A percentile compares a stretch with the other conserved stretches of the same genome.
Conservation (phyloP, 805 yeast species). For the Ogataea ganodermae region DNA sequence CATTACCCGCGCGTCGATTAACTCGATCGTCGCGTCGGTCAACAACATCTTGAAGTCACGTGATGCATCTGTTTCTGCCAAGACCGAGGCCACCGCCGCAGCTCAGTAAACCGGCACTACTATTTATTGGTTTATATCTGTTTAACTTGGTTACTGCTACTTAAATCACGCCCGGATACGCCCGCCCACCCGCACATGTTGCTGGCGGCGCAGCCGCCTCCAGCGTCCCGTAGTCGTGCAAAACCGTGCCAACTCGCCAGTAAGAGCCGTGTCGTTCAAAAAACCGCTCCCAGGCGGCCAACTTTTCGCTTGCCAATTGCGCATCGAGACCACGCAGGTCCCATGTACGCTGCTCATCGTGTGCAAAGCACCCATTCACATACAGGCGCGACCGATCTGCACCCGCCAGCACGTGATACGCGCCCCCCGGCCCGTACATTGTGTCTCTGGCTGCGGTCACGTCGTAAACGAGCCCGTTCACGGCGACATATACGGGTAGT, state of each 20-base stretch:
- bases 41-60: constrained; percentile 43
- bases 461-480: constrained; percentile 65
- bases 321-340: constrained; percentile 62
- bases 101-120: not conserved
- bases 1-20: constrained; percentile 81
- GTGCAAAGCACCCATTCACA: constrained; percentile 67
- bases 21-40: constrained; percentile 64
- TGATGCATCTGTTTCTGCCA: not conserved
- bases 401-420: constrained; percentile 60
- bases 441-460: constrained; percentile 49
- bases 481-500: constrained; percentile 58
- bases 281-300: constrained; percentile 55
- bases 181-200: constrained; percentile 38
- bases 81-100: not conserved
- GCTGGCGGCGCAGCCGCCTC: constrained; percentile 47
- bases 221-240: constrained; percentile 39
- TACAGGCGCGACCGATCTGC: constrained; percentile 68
- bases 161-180: constrained; percentile 11
- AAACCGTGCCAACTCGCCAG: constrained; percentile 63
- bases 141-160: not conserved
- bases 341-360: constrained; percentile 57
- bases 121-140: constrained; percentile 1
- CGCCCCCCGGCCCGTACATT: constrained; percentile 56
- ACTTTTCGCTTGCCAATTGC: constrained; percentile 39
- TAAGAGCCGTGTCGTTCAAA: constrained; percentile 48